These are phyloP conservation scores for Xerocomellus dryophilus DNA, from an alignment of 768 basidiomycete species.

Conservation along the genomic window DNA sequence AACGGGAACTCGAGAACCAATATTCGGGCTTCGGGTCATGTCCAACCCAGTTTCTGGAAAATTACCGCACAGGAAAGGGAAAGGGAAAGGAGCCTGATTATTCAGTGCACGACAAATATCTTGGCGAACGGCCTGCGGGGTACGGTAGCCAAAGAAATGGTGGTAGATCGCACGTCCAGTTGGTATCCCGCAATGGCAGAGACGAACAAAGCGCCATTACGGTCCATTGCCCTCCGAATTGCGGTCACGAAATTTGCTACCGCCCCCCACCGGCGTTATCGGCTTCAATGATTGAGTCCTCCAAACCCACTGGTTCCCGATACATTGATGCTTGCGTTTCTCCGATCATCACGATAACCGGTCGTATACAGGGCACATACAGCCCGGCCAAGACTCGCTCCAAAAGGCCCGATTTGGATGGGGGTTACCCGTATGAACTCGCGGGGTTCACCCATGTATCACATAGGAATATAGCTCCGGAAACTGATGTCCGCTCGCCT, in stretches of 20 bases:
- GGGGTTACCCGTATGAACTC: neutral
- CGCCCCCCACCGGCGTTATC: neutral
- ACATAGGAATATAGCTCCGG: conserved; percentile 7
- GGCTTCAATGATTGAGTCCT: neutral
- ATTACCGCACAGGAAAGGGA: neutral
- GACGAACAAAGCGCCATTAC: conserved; percentile 10
- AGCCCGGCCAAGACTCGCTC: neutral
- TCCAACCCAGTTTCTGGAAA: neutral
- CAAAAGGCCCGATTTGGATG: neutral
- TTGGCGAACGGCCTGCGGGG: neutral
- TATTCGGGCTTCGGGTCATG: neutral
- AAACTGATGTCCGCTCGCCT: conserved; percentile 31
- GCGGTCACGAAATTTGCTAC: conserved; percentile 18
- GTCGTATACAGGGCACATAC: neutral
- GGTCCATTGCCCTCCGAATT: conserved; percentile 20
- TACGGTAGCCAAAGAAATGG: conserved; percentile 1
- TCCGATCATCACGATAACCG: conserved; percentile 17
- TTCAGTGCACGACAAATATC: neutral
- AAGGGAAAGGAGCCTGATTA: neutral
- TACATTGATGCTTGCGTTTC: conserved; percentile 31
- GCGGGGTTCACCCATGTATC: conserved; percentile 16
- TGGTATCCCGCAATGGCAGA: conserved; percentile 15
- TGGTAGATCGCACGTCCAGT: conserved; percentile 23
- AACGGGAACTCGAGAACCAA: neutral
- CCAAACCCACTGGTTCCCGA: conserved; percentile 1